Base-by-base conservation (phyloP, 2,329 filamentous ascomycete genomes). In the Myriosclerotinia scirpicola region DNA sequence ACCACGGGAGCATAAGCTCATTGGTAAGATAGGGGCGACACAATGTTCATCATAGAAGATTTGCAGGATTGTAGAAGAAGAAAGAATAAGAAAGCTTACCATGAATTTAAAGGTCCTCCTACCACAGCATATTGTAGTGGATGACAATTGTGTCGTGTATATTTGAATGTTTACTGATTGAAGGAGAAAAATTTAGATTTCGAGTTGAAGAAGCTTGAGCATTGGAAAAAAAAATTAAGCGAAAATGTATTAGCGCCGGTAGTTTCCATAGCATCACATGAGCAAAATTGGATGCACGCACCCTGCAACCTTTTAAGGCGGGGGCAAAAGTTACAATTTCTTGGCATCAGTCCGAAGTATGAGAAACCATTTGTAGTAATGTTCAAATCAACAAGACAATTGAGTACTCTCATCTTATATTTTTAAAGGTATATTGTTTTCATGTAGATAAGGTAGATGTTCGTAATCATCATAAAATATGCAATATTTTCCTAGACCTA, bases 11-110 rank as follows among this genome's bases (percentile, higher is more conserved):
- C 71, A 67, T 68, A 73, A 74, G 71, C 72, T 76, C 72, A 68
- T 71, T 73, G 72, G 79, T 85, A 83, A 81, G 83, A 82, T 83
- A 84, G 83, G 83, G 83, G 83, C 83, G 83, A 85, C 83, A 83
- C 79, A 76, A 78, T 79, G 77, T 79, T 85, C 83, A 85, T 85
- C 83, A 85, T 81, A 44, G 52, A 56, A 67, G 2, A 22, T 34
- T 48, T 55, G 59, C 15, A 48, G n/a, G 17, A 38, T 20, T n/a
- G 44, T n/a, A 48, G 34, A n/a, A 46, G 5, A 42, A 11, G 53
- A 61, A 67, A 65, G 71, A 65, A 58, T 60, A 46, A 64, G 65
- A 34, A 36, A 7, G 38, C 48, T 30, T 54, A 65, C 64, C 38
- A 61, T 46, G 17, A 42, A 59, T 42, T 40, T 42, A 36, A 56